Evolutionary conservation across 1,139 yeast species (phyloP), one percentile per base, ranked within the genome.

Genomic region (Taphrina deformans): DNA sequence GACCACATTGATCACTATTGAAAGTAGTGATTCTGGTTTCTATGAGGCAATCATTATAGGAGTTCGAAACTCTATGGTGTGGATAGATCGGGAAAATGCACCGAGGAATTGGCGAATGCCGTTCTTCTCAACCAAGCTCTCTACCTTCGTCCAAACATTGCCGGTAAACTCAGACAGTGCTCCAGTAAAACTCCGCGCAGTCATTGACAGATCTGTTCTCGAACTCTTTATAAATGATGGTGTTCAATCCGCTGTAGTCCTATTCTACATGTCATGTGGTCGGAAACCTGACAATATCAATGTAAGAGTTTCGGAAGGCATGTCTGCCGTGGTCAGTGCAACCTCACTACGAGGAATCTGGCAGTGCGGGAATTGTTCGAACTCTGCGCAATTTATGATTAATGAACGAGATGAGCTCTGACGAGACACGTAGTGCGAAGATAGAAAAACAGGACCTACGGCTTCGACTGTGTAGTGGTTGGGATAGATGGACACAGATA

Each of bases 151-250:
- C 10, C 53, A 51, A 40, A 18, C 52, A 5, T 33, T 52, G 18
- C 59, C 60, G 21, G 55, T 31, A n/a, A 46, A 52, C 38, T n/a
- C 61, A 7, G 41, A 18, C 18, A 21, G 23, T 10, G 29, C 48
- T 5, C 45, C 46, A 38, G 33, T 50, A 6, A 51, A 24, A n/a
- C 40, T 62, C 6, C 55, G 59, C 2, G 61, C 38, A 10, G 33
- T 62, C 23, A 24, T 62, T 53, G 65, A 62, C 31, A 23, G 61
- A 12, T 45, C 61, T 7, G 60, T 62, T 14, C 55, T 62, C 2
- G 65, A 62, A 38, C 55, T 62, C 35, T 51, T 53, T 23, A 23
- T 62, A 27, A 62, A 62, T 24, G 61, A 62, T 31, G 65, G 65
- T 16, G 16, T 45, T 14, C 60, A 62, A 21, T 27, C 50, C 31